A percentile compares a stretch with the other conserved stretches of the same genome.
Evolutionary conservation across 805 yeast genomes (phyloP).

Genomic region (Nakazawaea molendinolei): DNA sequence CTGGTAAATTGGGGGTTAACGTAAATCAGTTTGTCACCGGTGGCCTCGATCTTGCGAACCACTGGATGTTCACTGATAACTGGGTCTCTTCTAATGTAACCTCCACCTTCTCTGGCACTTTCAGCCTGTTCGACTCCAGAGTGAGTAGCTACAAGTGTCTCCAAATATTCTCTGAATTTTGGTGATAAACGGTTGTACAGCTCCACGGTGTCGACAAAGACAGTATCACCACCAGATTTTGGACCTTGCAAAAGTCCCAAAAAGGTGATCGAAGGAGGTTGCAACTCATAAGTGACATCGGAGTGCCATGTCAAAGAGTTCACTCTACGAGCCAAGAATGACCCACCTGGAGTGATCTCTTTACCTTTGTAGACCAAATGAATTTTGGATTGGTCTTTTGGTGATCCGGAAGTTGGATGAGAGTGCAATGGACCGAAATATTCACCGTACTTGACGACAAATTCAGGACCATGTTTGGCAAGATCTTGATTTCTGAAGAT

Average conservation of each 20-base stretch:
- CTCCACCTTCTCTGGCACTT: slow-evolving; percentile 21
- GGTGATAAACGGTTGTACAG: slow-evolving; percentile 45
- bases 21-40: slow-evolving; percentile 38
- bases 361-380: slow-evolving; percentile 35
- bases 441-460: slow-evolving; percentile 33
- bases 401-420: slow-evolving; percentile 47
- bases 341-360: slow-evolving; percentile 23
- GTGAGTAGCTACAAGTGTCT: slow-evolving; percentile 39
- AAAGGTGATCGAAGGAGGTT: slow-evolving; percentile 52
- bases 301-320: slow-evolving; percentile 38
- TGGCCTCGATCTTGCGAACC: slow-evolving; percentile 43
- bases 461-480: slow-evolving; percentile 29
- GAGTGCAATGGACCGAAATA: slow-evolving; percentile 41
- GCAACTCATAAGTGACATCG: slow-evolving; percentile 58
- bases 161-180: slow-evolving; percentile 31
- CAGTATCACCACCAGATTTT: slow-evolving; percentile 39
- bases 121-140: slow-evolving; percentile 42
- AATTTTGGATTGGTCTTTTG: slow-evolving; percentile 33
- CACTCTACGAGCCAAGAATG: slow-evolving; percentile 25
- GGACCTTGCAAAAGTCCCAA: slow-evolving; percentile 39
- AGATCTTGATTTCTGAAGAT: slow-evolving; percentile 42
- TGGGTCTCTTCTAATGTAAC: slow-evolving; percentile 41
- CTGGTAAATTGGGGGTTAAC: slow-evolving; percentile 47
- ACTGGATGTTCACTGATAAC: slow-evolving; percentile 41
- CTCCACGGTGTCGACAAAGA: slow-evolving; percentile 37